phyloP scores from a whole-genome alignment of 169 alveolate species.

The Plasmodium inui region DNA sequence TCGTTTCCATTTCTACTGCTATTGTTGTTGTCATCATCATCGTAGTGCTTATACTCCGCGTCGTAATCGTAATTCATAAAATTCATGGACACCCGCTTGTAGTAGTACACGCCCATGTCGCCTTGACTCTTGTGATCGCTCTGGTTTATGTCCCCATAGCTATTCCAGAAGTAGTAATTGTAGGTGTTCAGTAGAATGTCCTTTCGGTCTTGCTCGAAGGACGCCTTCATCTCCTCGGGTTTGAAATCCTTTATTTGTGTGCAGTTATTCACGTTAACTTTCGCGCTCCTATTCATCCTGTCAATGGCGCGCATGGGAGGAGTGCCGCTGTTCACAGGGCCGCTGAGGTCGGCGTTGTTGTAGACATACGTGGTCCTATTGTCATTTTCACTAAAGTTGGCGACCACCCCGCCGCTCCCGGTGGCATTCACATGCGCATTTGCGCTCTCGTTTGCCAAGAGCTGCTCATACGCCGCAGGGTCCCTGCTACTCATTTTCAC shows the following conservation, averaged over 20 bases:
- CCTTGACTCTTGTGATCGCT: conserved; percentile 15
- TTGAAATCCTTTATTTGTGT: conserved; percentile 2
- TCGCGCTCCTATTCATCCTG: neutral
- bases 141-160: conserved; percentile 35
- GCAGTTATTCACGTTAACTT: conserved; percentile 3
- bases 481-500: neutral
- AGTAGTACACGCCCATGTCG: conserved; percentile 13
- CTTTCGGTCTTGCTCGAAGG: conserved; percentile 19
- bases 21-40: neutral
- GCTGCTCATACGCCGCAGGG: neutral
- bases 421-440: neutral
- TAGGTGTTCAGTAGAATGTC: conserved; percentile 57
- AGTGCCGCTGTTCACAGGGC: neutral
- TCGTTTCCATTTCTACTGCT: neutral
- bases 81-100: conserved; percentile 44
- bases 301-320: neutral
- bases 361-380: neutral
- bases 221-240: conserved; percentile 6
- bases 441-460: neutral
- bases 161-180: conserved; percentile 44
- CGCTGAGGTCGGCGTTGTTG: neutral
- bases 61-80: conserved; percentile 26
- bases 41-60: conserved; percentile 2
- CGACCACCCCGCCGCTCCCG: neutral
- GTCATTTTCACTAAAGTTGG: neutral